Conservation (phyloP, 768 basidiomycete species). For the Auriscalpium vulgare region DNA sequence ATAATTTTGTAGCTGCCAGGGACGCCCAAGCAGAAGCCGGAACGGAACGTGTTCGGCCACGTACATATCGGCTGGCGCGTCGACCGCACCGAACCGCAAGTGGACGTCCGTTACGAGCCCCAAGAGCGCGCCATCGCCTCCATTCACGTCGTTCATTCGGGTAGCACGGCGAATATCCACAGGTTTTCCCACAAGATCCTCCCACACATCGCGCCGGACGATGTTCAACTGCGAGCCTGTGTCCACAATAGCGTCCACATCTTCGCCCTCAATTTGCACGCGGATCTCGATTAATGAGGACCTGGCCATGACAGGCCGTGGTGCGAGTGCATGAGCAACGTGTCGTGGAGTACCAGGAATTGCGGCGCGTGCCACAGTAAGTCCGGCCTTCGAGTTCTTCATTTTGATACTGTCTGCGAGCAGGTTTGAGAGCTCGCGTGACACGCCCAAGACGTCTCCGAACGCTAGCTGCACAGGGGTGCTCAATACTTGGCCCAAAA, state of each 20-base stretch:
- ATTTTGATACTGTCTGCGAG: no score
- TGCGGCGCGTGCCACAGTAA: no score
- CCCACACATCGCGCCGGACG: background rate
- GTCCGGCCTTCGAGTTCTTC: no score
- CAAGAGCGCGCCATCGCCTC: conserved; percentile 14
- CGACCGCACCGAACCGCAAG: conserved; percentile 17
- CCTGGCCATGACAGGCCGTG: no score
- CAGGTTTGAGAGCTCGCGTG: no score
- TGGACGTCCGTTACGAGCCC: conserved; percentile 18
- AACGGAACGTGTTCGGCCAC: conserved; percentile 16
- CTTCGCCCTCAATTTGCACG: background rate
- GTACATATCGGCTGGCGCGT: conserved; percentile 16
- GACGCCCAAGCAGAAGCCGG: conserved; percentile 16
- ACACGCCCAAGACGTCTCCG: no score
- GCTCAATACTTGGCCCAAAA: no score
- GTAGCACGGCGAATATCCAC: background rate
- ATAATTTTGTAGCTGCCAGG: conserved; percentile 18
- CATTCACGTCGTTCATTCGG: conserved; percentile 23
- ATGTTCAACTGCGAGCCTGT: no score
- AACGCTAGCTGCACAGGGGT: no score
- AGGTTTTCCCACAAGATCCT: background rate
- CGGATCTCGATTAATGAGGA: background rate
- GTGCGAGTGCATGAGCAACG: no score
- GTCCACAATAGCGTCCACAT: background rate
- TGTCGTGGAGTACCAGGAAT: no score